These are phyloP conservation scores for Oidium heveae DNA, from an alignment of 2,329 filamentous ascomycete genomes.

Conservation along the genomic window DNA sequence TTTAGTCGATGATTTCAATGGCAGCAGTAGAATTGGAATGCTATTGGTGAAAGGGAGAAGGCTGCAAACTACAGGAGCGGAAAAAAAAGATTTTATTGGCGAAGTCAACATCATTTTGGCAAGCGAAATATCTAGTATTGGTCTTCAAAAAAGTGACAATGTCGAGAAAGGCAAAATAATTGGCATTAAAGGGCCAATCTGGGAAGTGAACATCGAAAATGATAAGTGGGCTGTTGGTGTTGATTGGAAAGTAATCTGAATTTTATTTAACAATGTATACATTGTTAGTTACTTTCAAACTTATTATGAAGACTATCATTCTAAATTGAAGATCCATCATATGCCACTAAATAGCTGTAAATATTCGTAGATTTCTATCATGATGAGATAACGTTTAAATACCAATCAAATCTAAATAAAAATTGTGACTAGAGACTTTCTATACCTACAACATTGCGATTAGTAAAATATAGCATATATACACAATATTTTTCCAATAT, in stretches of 20 bases:
- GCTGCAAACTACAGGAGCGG: background rate
- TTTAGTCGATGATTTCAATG: slow-evolving; percentile 10
- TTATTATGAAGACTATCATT: background rate
- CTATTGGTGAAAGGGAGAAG: slow-evolving; percentile 10
- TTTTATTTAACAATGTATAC: slow-evolving; percentile 1
- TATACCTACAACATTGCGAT: too few species aligned
- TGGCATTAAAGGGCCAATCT: slow-evolving; percentile 14
- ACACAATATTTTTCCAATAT: too few species aligned
- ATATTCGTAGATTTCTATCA: background rate
- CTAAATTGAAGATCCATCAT: background rate
- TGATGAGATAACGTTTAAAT: background rate
- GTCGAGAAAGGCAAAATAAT: slow-evolving; percentile 9
- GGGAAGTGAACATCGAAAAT: slow-evolving; percentile 12
- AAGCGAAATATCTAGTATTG: slow-evolving; percentile 9
- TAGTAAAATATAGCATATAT: background rate
- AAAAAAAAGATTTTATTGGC: slow-evolving; percentile 5
- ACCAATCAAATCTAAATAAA: background rate
- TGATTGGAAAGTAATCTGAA: slow-evolving; percentile 13
- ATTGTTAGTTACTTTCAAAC: background rate
- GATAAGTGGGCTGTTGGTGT: slow-evolving; percentile 15
- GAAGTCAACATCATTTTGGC: slow-evolving; percentile 11
- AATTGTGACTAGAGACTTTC: background rate
- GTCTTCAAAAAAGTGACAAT: slow-evolving; percentile 9
- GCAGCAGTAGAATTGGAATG: slow-evolving; percentile 8
- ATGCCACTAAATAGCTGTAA: background rate